Percentiles rank a stretch among this genome's conserved stretches.
phyloP scores from a whole-genome alignment of 2,329 filamentous ascomycete species.

The Alternaria sp. region DNA sequence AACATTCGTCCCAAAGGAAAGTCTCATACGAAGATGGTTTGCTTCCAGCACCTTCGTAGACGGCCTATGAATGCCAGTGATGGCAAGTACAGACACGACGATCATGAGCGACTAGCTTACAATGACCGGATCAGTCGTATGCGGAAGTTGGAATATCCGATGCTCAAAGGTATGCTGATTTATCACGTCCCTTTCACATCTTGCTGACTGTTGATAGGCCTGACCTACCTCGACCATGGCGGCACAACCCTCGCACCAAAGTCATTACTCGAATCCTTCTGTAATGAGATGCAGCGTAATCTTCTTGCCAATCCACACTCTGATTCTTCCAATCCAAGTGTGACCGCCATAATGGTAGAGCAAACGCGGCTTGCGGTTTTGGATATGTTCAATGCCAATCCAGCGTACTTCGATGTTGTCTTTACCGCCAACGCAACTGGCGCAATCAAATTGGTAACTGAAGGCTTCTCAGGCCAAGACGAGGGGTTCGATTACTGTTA shows the following conservation, averaged over 20 bases:
- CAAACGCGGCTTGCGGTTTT: constrained; percentile 59
- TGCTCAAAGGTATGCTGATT: constrained; percentile 33
- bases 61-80: not conserved
- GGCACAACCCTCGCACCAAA: constrained; percentile 58
- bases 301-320: constrained; percentile 77
- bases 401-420: constrained; percentile 82
- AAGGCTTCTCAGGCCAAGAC: constrained; percentile 72
- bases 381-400: constrained; percentile 80
- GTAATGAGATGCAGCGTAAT: constrained; percentile 62
- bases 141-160: constrained; percentile 35
- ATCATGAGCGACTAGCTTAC: constrained; percentile 19
- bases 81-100: not conserved
- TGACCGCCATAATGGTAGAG: constrained; percentile 66
- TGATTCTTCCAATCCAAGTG: constrained; percentile 65
- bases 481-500: constrained; percentile 81
- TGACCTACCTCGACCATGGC: constrained; percentile 62
- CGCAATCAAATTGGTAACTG: constrained; percentile 83
- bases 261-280: constrained; percentile 66
- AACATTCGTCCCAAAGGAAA: not conserved
- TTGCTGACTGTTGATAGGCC: constrained; percentile 13
- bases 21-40: not conserved
- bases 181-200: not conserved
- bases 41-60: constrained; percentile 1
- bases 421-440: constrained; percentile 96
- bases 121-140: constrained; percentile 23